These are phyloP conservation scores for Gynostemma pentaphyllum DNA, from an alignment of 306 rosid genomes.

Conservation along the genomic window DNA sequence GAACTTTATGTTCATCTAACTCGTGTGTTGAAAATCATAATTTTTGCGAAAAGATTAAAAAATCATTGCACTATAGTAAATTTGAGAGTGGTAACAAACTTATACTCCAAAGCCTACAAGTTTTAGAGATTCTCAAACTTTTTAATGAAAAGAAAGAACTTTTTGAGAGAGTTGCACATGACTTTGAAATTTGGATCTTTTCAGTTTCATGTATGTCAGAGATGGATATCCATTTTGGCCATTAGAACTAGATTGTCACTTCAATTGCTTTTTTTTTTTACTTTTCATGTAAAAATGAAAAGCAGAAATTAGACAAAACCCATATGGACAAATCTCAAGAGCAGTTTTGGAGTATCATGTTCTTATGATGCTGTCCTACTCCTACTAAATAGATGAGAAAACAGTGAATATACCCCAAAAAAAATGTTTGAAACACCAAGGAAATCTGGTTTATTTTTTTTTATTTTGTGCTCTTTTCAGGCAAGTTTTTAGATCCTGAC, in stretches of 20 bases:
- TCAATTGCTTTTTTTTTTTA: not conserved
- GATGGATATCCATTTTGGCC: not conserved
- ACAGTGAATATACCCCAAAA: not conserved
- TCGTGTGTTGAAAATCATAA: too few species aligned
- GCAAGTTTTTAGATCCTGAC: too few species aligned
- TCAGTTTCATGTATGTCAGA: not conserved
- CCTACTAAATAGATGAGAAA: constrained; percentile 1
- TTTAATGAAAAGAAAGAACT: not conserved
- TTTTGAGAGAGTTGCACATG: not conserved
- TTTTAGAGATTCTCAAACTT: not conserved
- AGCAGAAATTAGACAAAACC: not conserved
- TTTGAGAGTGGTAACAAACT: too few species aligned
- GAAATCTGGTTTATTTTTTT: too few species aligned
- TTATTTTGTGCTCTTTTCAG: too few species aligned
- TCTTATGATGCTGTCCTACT: not conserved
- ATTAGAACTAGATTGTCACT: not conserved
- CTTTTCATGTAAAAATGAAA: not conserved
- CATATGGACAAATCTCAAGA: not conserved
- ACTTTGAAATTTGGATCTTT: not conserved
- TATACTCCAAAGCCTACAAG: too few species aligned
- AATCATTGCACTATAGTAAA: too few species aligned
- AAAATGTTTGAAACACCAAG: not conserved
- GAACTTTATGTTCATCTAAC: too few species aligned
- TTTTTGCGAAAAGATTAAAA: too few species aligned
- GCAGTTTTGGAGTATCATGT: not conserved